phyloP scores from a whole-genome alignment of 1,284 basidiomycete genomes.

The Microbotryomycetes sp. region DNA sequence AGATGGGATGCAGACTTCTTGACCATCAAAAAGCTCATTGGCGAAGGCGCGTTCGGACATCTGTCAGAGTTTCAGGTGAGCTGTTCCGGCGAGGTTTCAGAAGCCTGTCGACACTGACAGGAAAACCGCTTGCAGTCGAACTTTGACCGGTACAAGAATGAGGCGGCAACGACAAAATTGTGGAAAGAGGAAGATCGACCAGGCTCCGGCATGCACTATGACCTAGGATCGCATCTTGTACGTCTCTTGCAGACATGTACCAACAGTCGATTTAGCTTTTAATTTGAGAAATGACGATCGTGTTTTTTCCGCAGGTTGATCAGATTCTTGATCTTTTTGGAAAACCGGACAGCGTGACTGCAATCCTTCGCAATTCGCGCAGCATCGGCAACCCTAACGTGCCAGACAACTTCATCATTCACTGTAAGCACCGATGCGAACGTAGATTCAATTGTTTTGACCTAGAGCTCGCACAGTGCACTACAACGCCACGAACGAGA shows the following conservation, averaged over 20 bases:
- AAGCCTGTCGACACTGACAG: slow-evolving; percentile 35
- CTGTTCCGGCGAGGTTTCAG: slow-evolving; percentile 51
- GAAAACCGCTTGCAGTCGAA: slow-evolving; percentile 46
- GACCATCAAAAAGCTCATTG: slow-evolving; percentile 59
- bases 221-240: slow-evolving; percentile 46
- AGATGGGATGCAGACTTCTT: slow-evolving; percentile 80
- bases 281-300: background rate
- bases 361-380: slow-evolving; percentile 60
- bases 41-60: slow-evolving; percentile 49
- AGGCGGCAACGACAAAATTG: slow-evolving; percentile 53
- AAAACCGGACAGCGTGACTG: slow-evolving; percentile 59
- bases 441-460: background rate
- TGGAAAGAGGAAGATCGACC: slow-evolving; percentile 45
- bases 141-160: slow-evolving; percentile 66
- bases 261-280: background rate
- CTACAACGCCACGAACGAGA: slow-evolving; percentile 51
- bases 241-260: slow-evolving; percentile 31
- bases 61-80: slow-evolving; percentile 63
- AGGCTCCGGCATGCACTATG: slow-evolving; percentile 38
- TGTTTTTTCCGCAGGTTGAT: slow-evolving; percentile 49
- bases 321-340: slow-evolving; percentile 71
- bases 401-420: slow-evolving; percentile 53
- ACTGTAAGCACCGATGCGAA: slow-evolving; percentile 31
- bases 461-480: too few species aligned
- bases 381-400: slow-evolving; percentile 57